Base-by-base conservation (phyloP, 257 asterid genomes). In the Knoxia roxburghii region DNA sequence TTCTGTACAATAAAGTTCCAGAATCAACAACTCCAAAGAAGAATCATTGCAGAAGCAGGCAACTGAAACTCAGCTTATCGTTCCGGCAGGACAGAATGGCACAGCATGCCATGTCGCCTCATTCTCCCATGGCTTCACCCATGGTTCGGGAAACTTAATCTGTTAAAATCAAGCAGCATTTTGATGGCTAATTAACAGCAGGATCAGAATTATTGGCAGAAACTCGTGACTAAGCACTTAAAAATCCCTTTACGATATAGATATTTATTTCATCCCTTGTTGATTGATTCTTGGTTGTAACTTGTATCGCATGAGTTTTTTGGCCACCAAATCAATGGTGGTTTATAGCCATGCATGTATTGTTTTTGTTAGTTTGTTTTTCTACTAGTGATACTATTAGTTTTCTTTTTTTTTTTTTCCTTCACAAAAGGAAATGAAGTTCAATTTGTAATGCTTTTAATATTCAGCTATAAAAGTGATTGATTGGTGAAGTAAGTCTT, bases 31-130 rank as follows among this genome's bases (percentile, higher is more conserved):
- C 68, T 9, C 48, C 57, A 2, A 83, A 79, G 82, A 57, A 57
- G 18, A 84, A 80, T 32, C 81, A 72, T 12, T 82, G 82, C 69
- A 67, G 90, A 75, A 76, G 81, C 68, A 80, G 73, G 29, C 81
- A 86, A 55, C 91, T 86, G 37, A 80, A 92, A 80, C 71, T 92
- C 30, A 92, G 92, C 68, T 71, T 92, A 67, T 89, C 98, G 13
- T 92, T 82, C 59, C 72, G 89, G 0, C 62, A 87, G 6, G 96
- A 84, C 40, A 77, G 77, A 61, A 74, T 79, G 81, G 85, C 95
- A 11, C 91, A 93, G 61, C 96, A 86, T 4, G 14, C 14, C 12
- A 57, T 86, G 27, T 91, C 98, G 35, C 98, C 98, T 26, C 88
- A 65, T 14, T 65, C 70, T 23, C 70, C 61, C 0, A 65, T 65